phyloP scores from a whole-genome alignment of 2,329 filamentous ascomycete genomes.

The Ophiostoma ips region DNA sequence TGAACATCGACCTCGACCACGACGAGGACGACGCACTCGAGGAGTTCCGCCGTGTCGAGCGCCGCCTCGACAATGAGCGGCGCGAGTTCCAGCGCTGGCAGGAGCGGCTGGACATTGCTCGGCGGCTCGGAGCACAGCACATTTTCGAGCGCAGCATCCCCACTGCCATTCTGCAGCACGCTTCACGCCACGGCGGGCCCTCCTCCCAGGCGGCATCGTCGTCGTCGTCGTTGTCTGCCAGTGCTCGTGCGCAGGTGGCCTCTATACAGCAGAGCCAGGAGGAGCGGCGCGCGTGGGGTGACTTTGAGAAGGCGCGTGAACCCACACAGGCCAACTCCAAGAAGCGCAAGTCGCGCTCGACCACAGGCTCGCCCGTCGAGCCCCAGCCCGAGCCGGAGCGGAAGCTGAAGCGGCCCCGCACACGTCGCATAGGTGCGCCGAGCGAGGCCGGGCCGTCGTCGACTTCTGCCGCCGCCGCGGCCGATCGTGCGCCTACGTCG shows the following conservation, averaged over 20 bases:
- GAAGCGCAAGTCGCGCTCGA: slow-evolving; percentile 62
- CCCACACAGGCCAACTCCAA: slow-evolving; percentile 36
- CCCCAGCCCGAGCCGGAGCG: slow-evolving; percentile 58
- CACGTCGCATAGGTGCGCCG: slow-evolving; percentile 46
- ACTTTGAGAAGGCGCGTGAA: slow-evolving; percentile 72
- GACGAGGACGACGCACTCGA: slow-evolving; percentile 55
- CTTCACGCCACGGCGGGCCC: slow-evolving; percentile 34
- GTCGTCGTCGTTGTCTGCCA: neutral
- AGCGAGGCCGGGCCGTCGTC: slow-evolving; percentile 29
- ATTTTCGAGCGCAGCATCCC: slow-evolving; percentile 53
- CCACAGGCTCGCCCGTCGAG: slow-evolving; percentile 57
- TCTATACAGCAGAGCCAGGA: slow-evolving; percentile 56
- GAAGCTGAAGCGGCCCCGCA: slow-evolving; percentile 77
- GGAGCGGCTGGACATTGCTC: slow-evolving; percentile 68
- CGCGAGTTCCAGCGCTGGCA: slow-evolving; percentile 63
- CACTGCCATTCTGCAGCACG: slow-evolving; percentile 40
- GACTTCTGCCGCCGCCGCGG: slow-evolving; percentile 13
- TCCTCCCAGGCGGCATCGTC: too few species aligned
- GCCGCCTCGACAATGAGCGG: slow-evolving; percentile 35
- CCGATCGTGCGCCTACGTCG: slow-evolving; percentile 1
- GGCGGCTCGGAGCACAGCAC: slow-evolving; percentile 60
- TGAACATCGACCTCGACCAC: slow-evolving; percentile 69
- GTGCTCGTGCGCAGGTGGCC: slow-evolving; percentile 33
- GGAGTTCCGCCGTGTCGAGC: slow-evolving; percentile 39
- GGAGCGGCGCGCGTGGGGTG: slow-evolving; percentile 77